These are phyloP conservation scores for Ruellia speciosa DNA, from an alignment of 305 asterid species.

Conservation along the genomic window DNA sequence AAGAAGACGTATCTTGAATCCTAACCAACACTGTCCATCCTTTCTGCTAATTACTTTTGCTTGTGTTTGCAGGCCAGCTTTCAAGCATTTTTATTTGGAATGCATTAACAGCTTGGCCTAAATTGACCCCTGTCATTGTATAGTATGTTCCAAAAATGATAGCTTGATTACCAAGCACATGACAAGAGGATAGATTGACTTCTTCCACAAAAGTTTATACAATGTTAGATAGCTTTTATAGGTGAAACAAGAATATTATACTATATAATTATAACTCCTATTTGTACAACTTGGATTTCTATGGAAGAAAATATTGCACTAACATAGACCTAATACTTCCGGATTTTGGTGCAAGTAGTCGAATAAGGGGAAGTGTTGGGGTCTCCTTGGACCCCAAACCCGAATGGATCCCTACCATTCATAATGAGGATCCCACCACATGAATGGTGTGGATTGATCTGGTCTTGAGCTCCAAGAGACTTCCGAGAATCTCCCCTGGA, in stretches of 20 bases:
- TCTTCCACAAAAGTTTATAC: neutral
- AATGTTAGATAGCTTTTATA: neutral
- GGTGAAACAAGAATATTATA: neutral
- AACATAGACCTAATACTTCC: too few relatives aligned
- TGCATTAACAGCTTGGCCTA: too few relatives aligned
- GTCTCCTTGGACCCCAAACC: neutral
- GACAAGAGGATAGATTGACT: neutral
- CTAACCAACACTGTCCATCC: too few relatives aligned
- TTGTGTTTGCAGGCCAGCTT: too few relatives aligned
- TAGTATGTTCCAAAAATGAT: neutral
- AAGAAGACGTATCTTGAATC: too few relatives aligned
- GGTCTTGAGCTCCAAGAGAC: neutral
- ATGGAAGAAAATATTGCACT: too few relatives aligned
- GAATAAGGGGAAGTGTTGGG: neutral
- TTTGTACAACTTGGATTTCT: too few relatives aligned
- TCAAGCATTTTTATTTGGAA: too few relatives aligned
- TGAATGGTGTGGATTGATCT: neutral
- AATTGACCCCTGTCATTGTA: too few relatives aligned
- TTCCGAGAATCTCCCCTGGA: neutral
- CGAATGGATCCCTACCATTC: neutral
- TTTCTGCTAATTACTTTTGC: too few relatives aligned
- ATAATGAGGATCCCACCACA: neutral
- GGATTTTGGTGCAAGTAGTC: too few relatives aligned
- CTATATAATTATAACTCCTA: too few relatives aligned
- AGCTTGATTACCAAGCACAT: neutral